Evolutionary conservation across 2,329 filamentous ascomycete species (phyloP).

Genomic region (Xylaria sp.): DNA sequence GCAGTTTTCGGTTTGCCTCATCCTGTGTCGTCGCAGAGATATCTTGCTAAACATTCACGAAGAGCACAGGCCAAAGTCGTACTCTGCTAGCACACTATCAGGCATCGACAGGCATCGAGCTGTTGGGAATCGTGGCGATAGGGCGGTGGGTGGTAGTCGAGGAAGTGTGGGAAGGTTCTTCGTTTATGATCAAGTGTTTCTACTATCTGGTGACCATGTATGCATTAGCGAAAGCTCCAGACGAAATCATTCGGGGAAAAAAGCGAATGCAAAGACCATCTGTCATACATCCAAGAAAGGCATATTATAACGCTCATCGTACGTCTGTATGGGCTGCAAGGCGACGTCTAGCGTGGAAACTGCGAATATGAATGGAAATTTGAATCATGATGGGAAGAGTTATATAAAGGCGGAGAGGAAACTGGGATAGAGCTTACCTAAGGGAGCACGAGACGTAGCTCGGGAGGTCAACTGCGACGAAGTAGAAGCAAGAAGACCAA

Average conservation of each 20-base stretch:
- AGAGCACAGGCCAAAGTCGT: neutral
- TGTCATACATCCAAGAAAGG: constrained; percentile 21
- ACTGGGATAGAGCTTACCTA: neutral
- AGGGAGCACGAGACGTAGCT: neutral
- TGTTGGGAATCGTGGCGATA: neutral
- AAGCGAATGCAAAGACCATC: neutral
- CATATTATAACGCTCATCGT: neutral
- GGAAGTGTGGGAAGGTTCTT: neutral
- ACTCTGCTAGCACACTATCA: too few relatives aligned
- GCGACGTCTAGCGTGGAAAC: constrained; percentile 21
- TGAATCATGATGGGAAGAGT: constrained; percentile 6
- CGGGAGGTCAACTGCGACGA: neutral
- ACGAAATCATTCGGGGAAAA: neutral
- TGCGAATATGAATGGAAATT: constrained; percentile 14
- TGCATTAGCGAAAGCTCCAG: neutral
- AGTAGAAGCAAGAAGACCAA: neutral
- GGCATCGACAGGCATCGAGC: neutral
- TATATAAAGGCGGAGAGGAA: neutral
- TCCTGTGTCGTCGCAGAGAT: neutral
- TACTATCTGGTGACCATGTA: neutral
- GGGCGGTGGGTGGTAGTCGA: neutral
- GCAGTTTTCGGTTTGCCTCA: neutral
- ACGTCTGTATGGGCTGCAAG: neutral
- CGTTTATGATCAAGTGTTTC: neutral
- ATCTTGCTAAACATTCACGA: neutral